Base-by-base conservation (phyloP, 495 filamentous ascomycete species). In the Lepraria neglecta region DNA sequence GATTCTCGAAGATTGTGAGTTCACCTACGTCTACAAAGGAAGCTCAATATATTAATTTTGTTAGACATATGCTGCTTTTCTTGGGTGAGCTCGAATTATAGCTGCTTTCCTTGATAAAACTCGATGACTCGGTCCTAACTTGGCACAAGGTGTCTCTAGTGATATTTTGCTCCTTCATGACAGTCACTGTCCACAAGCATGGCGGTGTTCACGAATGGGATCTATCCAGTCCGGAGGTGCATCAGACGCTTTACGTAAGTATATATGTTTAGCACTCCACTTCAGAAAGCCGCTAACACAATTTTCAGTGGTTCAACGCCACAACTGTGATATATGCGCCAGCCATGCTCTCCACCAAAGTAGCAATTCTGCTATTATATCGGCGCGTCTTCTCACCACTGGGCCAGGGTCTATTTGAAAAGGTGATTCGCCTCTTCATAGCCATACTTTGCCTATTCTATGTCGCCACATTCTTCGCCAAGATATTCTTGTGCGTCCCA, bases 311-410 rank as follows among this genome's bases (percentile, higher is more conserved):
- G 63, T 72, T 72, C n/a, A 75, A 76, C 47, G 65, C 69, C 9
- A 56, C 68, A 12, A 69, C 72, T 7, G 70, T 78, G 19, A 40
- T 66, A 0, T 78, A 78, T 52, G 73, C 68, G 2, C 68, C 73
- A 24, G 61, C 69, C 10, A 75, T 77, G 1, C 67, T 69, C 47
- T 65, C 69, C 56, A 73, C 75, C 1, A 77, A 78, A 59, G 43
- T 77, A 14, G 69, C 75, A 10, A 73, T 78, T 11, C 65, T 78
- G 3, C 68, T 72, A 17, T 61, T 76, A 5, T 77, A 77, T 56
- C 69, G 71, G 9, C 69, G 73, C 2, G 63, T 76, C n/a, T 77
- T 78, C 61, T 67, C 71, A 4, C 69, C 74, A 11, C 42, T 59
- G 19, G 57, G 64, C 3, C 61, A 67, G 24, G 69, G 68, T 33